phyloP scores from a whole-genome alignment of 179 eudicot species.

The Spinacia oleracea region DNA sequence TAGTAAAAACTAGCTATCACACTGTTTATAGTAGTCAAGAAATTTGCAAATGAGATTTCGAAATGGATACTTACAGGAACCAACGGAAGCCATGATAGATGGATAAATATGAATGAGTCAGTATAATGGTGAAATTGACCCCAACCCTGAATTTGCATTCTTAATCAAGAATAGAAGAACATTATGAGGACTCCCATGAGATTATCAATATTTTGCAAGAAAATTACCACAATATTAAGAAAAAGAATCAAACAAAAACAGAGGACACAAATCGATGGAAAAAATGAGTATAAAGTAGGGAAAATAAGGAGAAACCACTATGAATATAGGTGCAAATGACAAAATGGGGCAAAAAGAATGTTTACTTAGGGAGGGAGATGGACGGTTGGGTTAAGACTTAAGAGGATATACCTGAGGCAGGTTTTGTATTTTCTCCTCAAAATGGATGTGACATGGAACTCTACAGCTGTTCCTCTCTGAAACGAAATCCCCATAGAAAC shows the following conservation, averaged over 20 bases:
- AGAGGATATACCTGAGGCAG: background rate
- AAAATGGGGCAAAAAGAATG: background rate
- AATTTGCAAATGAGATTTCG: background rate
- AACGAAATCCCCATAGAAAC: background rate
- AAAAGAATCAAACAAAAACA: background rate
- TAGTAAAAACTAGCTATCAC: background rate
- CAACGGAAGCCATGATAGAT: background rate
- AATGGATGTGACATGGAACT: background rate
- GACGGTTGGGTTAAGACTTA: background rate
- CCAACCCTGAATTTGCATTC: background rate
- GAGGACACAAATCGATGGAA: background rate
- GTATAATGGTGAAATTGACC: background rate
- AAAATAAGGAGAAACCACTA: background rate
- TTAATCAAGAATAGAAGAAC: background rate
- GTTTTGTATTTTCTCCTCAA: background rate
- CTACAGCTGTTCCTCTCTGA: background rate
- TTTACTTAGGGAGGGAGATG: background rate
- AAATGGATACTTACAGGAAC: background rate
- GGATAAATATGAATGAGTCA: background rate
- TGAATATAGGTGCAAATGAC: background rate
- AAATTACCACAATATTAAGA: background rate
- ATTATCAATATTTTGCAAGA: background rate
- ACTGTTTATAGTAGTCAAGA: background rate
- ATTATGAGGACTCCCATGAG: background rate
- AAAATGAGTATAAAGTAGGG: background rate